Percentiles rank a stretch among this genome's conserved stretches.
Conservation (phyloP, 148 eudicot genomes). For the Rheum nobile region DNA sequence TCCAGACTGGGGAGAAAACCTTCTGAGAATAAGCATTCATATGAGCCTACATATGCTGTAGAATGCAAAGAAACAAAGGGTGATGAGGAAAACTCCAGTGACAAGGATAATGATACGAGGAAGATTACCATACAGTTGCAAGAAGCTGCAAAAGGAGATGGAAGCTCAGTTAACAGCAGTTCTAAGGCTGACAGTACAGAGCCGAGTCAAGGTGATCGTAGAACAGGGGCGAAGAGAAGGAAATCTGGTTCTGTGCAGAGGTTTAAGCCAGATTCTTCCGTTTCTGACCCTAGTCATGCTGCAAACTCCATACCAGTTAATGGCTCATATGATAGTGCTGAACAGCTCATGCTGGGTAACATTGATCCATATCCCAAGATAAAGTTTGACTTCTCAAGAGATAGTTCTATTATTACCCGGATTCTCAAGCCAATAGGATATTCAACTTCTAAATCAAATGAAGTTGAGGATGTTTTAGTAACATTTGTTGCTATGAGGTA, state of each 20-base stretch:
- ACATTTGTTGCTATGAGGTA: conserved; percentile 78
- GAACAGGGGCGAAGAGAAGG: conserved; percentile 66
- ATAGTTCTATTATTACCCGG: conserved; percentile 32
- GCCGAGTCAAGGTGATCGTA: conserved; percentile 36
- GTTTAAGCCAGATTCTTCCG: conserved; percentile 43
- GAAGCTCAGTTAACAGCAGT: conserved; percentile 21
- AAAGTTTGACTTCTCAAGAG: conserved; percentile 30
- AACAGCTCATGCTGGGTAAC: conserved; percentile 20
- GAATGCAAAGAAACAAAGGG: conserved; percentile 26
- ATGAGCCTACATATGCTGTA: conserved; percentile 18
- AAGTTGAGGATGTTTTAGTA: conserved; percentile 50
- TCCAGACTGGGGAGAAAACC: conserved; percentile 17
- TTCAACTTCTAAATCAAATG: conserved; percentile 39
- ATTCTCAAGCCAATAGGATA: conserved; percentile 72
- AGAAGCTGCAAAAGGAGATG: conserved; percentile 31
- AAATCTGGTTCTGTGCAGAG: conserved; percentile 82
- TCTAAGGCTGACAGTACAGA: conserved; percentile 34
- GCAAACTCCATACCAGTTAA: conserved; percentile 16
- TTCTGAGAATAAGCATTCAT: conserved; percentile 24
- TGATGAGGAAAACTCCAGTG: conserved; percentile 12
- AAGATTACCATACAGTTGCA: conserved; percentile 20
- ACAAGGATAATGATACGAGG: conserved; percentile 14
- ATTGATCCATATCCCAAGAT: conserved; percentile 26
- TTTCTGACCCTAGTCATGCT: conserved; percentile 19
- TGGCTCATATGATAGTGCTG: conserved; percentile 26